phyloP scores from a whole-genome alignment of 371 early-diverging fungal genomes.

The Catenaria anguillulae region DNA sequence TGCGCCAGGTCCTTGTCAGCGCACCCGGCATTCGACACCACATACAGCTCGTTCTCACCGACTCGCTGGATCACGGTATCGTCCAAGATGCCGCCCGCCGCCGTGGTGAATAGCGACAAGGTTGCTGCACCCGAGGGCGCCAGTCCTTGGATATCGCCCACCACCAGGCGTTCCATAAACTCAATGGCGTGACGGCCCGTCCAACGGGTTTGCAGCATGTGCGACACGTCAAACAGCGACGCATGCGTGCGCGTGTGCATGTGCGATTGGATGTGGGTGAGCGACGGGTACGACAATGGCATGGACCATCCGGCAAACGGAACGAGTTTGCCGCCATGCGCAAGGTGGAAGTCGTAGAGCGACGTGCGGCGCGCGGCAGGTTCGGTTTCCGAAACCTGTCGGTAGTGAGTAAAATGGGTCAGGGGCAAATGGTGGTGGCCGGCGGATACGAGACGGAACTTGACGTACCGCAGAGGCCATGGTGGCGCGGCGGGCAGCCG shows the following conservation, averaged over 20 bases:
- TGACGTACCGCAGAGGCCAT: no score
- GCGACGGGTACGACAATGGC: constrained; percentile 77
- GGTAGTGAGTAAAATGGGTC: no score
- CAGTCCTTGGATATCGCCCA: constrained; percentile 68
- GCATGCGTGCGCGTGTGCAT: constrained; percentile 78
- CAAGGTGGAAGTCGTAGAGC: constrained; percentile 79
- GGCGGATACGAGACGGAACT: no score
- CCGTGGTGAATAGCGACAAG: constrained; percentile 86
- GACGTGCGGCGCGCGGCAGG: no score
- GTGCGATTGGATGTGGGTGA: constrained; percentile 75
- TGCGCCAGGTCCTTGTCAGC: constrained; percentile 90
- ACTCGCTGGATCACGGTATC: constrained; percentile 72
- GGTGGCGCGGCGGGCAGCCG: no score
- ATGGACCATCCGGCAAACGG: constrained; percentile 93
- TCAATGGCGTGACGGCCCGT: constrained; percentile 71
- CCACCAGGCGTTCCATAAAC: constrained; percentile 77
- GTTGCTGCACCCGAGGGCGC: constrained; percentile 66
- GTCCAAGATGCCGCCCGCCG: constrained; percentile 91
- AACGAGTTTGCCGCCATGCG: constrained; percentile 89
- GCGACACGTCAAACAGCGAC: constrained; percentile 93
- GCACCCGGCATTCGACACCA: constrained; percentile 95
- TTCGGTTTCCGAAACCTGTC: no score
- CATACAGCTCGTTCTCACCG: constrained; percentile 57
- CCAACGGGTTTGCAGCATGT: constrained; percentile 93
- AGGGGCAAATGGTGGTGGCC: no score